Base-by-base conservation (phyloP, 2,329 filamentous ascomycete species). In the Curvularia verruculosa region DNA sequence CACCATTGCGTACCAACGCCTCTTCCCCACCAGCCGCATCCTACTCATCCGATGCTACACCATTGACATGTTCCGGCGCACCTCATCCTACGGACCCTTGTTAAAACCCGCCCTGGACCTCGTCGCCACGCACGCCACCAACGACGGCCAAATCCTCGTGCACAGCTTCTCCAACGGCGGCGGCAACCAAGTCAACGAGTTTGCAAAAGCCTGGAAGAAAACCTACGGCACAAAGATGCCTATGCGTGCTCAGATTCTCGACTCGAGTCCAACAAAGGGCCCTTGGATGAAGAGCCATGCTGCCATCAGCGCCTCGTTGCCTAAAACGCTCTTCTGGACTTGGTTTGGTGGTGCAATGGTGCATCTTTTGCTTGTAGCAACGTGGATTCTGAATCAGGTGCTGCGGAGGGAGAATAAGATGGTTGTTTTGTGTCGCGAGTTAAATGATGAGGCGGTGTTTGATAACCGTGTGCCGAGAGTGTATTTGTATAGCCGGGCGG, bases 401-500 rank as follows among this genome's bases (percentile, higher is more conserved):
- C 58, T 50, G 45, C 4, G 69, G 23, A 64, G 49, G 24, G 70
- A 71, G 53, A 67, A 71, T 19, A 64, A 59, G 31, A 70, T 74
- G 59, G 49, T 69, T n/a, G 47, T 65, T 2, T 45, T 75, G 23
- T 67, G 68, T 41, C 63, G 66, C n/a, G 49, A 71, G 52, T 49
- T 77, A 46, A 75, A 73, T 52, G 67, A 74, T 57, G 58, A 64
- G 23, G 34, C 13, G 2, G 46, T 73, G 1, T 75, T 76, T 55
- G 59, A 69, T 36, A 60, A 24, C 1, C 49, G 49, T 10, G 77
- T 82, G 1, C 79, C 80, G 18, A 77, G 83, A 49, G 64, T 87
- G 55, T 88, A 86, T 70, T 60, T 87, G 26, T 88, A 87, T 66
- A 85, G 84, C 60, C 82, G 81, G 57, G 80, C 80, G 46, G 86